These are phyloP conservation scores for Ceratonia siliqua DNA, from an alignment of 306 rosid genomes.

Conservation along the genomic window DNA sequence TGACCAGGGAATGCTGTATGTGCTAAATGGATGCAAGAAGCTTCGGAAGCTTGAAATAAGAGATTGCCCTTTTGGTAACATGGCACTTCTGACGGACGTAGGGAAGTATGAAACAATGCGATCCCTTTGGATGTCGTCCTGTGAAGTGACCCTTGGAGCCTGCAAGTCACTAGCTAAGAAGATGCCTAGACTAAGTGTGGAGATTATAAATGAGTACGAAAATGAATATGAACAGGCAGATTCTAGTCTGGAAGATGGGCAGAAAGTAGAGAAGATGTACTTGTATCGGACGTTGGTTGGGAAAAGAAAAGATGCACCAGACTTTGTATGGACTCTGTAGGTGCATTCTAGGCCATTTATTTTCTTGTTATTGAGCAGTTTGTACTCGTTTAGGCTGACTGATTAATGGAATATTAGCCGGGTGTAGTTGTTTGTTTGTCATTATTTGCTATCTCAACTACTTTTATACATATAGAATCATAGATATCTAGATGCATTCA, in stretches of 20 bases:
- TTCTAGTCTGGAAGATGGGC: conserved; percentile 26
- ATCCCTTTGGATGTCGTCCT: conserved; percentile 87
- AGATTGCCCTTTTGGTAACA: conserved; percentile 64
- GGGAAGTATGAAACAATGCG: conserved; percentile 81
- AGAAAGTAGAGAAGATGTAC: conserved; percentile 61
- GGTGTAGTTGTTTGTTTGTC: neutral
- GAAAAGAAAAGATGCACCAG: neutral
- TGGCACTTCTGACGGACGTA: conserved; percentile 57
- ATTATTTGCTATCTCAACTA: neutral
- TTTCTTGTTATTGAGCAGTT: neutral
- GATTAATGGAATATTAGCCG: neutral
- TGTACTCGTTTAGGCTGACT: conserved; percentile 11
- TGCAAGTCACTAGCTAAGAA: conserved; percentile 56
- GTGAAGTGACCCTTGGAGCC: conserved; percentile 56
- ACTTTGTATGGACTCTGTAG: conserved; percentile 14
- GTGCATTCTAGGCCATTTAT: neutral
- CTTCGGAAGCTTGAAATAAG: conserved; percentile 66
- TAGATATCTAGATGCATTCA: no score
- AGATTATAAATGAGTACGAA: conserved; percentile 55
- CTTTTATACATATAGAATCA: neutral
- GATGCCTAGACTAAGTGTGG: conserved; percentile 65
- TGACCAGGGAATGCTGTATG: conserved; percentile 63
- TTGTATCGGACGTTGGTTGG: conserved; percentile 50
- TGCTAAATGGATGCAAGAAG: conserved; percentile 68
- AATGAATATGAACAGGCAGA: conserved; percentile 47